Percentiles rank a stretch among this genome's conserved stretches.
Conservation (phyloP, 139 green algal species). For the Spirogloea muscicola region DNA sequence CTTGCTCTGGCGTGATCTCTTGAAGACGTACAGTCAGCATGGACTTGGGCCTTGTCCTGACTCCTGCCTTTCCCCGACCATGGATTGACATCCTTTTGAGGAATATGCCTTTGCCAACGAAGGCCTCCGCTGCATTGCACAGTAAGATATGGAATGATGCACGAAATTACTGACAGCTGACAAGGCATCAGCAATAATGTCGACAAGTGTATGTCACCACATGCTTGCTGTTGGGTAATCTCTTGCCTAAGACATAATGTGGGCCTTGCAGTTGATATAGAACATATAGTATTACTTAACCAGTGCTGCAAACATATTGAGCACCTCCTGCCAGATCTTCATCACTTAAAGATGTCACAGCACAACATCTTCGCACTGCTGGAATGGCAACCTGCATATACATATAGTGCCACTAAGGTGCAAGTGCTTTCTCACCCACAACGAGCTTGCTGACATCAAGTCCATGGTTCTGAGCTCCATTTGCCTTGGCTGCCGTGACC, state of each 20-base stretch:
- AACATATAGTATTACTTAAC: background rate
- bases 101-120: slow-evolving; percentile 21
- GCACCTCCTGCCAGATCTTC: too few relatives aligned
- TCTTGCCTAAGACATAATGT: background rate
- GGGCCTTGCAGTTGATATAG: background rate
- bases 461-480: slow-evolving; percentile 26
- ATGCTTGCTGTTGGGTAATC: background rate
- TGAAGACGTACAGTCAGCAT: slow-evolving; percentile 21
- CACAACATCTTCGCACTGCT: background rate
- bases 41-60: slow-evolving; percentile 1
- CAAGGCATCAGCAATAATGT: background rate
- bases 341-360: too few relatives aligned
- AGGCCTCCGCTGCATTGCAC: slow-evolving; percentile 21
- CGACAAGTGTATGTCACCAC: background rate
- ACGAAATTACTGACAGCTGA: background rate
- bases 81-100: slow-evolving; percentile 13
- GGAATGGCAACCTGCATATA: background rate
- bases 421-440: slow-evolving; percentile 28
- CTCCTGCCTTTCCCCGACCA: slow-evolving; percentile 9
- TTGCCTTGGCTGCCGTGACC: slow-evolving; percentile 1
- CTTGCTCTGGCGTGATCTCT: slow-evolving; percentile 5
- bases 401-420: background rate
- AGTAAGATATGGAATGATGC: background rate
- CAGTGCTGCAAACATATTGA: background rate
- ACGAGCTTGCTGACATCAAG: slow-evolving; percentile 11